A percentile compares a stretch with the other conserved stretches of the same genome.
Conservation (phyloP, 495 filamentous ascomycete species). For the Podospora australis region DNA sequence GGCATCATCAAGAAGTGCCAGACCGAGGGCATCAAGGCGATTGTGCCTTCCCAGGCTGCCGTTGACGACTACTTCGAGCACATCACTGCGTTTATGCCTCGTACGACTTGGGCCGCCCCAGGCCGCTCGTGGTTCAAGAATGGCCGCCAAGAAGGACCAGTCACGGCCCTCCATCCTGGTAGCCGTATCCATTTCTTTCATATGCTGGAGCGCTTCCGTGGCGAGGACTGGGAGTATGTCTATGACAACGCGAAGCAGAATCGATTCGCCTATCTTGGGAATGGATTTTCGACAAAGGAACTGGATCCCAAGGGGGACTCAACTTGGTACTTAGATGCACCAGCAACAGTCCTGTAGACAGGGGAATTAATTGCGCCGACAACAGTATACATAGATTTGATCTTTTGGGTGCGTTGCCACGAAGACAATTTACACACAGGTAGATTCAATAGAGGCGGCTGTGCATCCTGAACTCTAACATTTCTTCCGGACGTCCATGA, state of each 20-base stretch:
- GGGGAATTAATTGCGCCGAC: no score
- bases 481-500: no score
- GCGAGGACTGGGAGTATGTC: constrained; percentile 45
- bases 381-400: no score
- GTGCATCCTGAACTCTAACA: no score
- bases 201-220: constrained; percentile 40
- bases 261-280: constrained; percentile 41
- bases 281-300: constrained; percentile 43
- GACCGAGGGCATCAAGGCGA: constrained; percentile 34
- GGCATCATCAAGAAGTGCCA: constrained; percentile 40
- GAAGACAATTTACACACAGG: no score
- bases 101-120: constrained; percentile 38
- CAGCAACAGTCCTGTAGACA: constrained; percentile 5
- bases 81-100: constrained; percentile 40
- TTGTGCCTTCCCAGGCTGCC: constrained; percentile 34
- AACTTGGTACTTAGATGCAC: constrained; percentile 39
- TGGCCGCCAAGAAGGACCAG: constrained; percentile 36
- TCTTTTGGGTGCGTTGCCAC: no score
- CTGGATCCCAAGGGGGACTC: constrained; percentile 28
- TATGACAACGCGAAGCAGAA: constrained; percentile 32
- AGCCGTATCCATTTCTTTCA: constrained; percentile 48
- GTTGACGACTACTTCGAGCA: constrained; percentile 42
- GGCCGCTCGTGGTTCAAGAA: constrained; percentile 48
- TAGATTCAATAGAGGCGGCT: no score
- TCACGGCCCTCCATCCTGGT: constrained; percentile 44